Base-by-base conservation (phyloP, 2,329 filamentous ascomycete species). In the Colletotrichum sp. region DNA sequence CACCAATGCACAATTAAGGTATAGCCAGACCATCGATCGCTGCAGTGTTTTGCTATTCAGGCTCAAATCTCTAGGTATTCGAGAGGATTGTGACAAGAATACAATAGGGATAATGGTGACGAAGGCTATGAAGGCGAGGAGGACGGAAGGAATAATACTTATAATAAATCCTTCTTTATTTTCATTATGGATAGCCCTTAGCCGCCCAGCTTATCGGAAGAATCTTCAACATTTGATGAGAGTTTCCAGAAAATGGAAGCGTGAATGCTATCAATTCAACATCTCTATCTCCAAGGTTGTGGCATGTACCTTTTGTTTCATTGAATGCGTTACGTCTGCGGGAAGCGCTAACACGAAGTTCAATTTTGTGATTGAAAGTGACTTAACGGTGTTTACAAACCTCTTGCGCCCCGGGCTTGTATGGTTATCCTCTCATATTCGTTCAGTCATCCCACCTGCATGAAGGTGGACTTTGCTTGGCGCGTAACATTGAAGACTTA, bases 171-270 rank as follows among this genome's bases (percentile, higher is more conserved):
- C 36, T 39, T n/a, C 9, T 43, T 10, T n/a, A n/a, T 10, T 43
- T 43, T 10, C 34, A 36, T 36, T 8, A 36, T 36, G 15, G 3
- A 43, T n/a, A 43, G 39, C 5, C 8, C 1, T 6, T 6, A 43
- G 8, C 8, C 39, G 34, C 39, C 16, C 18, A n/a, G 39, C 16
- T n/a, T 6, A 18, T 6, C 4, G 5, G 39, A n/a, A 43, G 18
- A 0, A n/a, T 43, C 39, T 6, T 3, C 0, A 5, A 43, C 2
- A 43, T 3, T 18, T 18, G 2, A 18, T 5, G 0, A 43, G 36
- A 43, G 16, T 43, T 43, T 10, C 5, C 36, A n/a, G 18, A 0
- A 43, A 43, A 18, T n/a, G 8, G 3, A 43, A 43, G 1, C 39
- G 3, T 43, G 5, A 43, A 43, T 1, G 39, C 39, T 43, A 6